Percentiles rank a stretch among this genome's conserved stretches.
These are phyloP conservation scores for Protostelium mycophagum DNA, from an alignment of 78 protist species.

Conservation along the genomic window DNA sequence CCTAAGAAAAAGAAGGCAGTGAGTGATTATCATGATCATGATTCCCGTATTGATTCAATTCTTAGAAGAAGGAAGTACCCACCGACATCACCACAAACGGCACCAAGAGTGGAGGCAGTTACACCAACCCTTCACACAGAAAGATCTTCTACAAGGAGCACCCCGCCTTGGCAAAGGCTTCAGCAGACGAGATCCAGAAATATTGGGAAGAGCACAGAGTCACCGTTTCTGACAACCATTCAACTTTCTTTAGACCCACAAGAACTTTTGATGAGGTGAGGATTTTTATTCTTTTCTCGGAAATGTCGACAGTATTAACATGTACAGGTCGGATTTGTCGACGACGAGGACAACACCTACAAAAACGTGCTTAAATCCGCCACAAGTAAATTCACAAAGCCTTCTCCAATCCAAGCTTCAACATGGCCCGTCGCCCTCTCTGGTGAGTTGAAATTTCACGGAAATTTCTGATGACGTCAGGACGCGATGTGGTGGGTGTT, in stretches of 20 bases:
- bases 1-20: background rate
- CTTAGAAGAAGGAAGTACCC: background rate
- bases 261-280: conserved; percentile 6
- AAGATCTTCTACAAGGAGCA: conserved; percentile 60
- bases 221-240: conserved; percentile 23
- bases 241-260: conserved; percentile 40
- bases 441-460: conserved; percentile 31
- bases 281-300: background rate
- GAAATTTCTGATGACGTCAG: too few relatives aligned
- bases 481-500: conserved; percentile 85
- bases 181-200: conserved; percentile 13
- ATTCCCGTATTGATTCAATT: background rate
- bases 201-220: conserved; percentile 18
- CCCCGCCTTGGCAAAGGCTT: conserved; percentile 6
- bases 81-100: background rate
- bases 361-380: background rate
- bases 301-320: conserved; percentile 28
- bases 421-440: conserved; percentile 93
- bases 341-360: background rate
- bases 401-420: conserved; percentile 95
- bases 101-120: background rate
- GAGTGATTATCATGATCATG: too few relatives aligned
- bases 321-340: conserved; percentile 19
- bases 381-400: conserved; percentile 66
- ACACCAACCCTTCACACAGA: background rate